These are phyloP conservation scores for Cyclotella atomus DNA, from an alignment of 108 stramenopile species.

Conservation along the genomic window DNA sequence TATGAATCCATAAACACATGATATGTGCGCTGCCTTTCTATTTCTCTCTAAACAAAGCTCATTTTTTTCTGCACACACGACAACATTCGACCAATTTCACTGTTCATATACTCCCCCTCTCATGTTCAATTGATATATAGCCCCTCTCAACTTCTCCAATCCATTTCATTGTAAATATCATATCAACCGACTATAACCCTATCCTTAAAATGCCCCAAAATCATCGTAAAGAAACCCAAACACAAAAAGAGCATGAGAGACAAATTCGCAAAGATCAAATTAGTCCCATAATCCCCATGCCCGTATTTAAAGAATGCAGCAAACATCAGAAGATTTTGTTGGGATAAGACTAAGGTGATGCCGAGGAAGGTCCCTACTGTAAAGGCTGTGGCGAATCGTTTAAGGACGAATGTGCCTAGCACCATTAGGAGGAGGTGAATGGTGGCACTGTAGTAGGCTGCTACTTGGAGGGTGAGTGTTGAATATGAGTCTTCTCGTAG, in stretches of 20 bases:
- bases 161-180: too few relatives aligned
- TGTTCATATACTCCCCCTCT: not conserved
- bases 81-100: not conserved
- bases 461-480: conserved; percentile 66
- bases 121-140: too few relatives aligned
- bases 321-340: conserved; percentile 83
- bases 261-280: conserved; percentile 70
- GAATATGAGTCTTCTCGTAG: conserved; percentile 55
- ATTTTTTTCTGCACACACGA: too few relatives aligned
- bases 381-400: conserved; percentile 85
- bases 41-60: not conserved
- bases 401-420: conserved; percentile 84
- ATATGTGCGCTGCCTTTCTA: not conserved
- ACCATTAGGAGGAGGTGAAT: conserved; percentile 73
- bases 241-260: conserved; percentile 64
- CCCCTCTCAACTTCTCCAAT: too few relatives aligned
- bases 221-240: conserved; percentile 62
- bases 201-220: conserved; percentile 76
- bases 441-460: conserved; percentile 71
- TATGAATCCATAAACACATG: not conserved
- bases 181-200: conserved; percentile 55
- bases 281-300: conserved; percentile 59
- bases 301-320: conserved; percentile 64
- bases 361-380: conserved; percentile 83
- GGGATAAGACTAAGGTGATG: conserved; percentile 65